Evolutionary conservation across 208 protist genomes (phyloP), one percentile per base, ranked within the genome.

Genomic region (Acanthamoeba culbertsoni): DNA sequence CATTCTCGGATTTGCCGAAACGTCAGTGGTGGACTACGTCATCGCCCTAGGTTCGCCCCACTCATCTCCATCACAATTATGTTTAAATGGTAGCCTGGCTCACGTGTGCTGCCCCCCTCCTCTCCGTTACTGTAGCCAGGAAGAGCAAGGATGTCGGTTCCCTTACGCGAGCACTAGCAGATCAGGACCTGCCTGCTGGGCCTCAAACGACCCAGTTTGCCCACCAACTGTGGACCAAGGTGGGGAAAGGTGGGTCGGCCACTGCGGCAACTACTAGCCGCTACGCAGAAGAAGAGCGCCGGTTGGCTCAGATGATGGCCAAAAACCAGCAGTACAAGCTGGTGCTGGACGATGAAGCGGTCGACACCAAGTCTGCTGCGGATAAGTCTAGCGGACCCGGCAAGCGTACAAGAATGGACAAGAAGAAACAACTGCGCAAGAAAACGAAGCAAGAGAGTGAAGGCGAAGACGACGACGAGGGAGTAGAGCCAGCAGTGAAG

Each of bases 1-100:
- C 84, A 93, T 95, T 31, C 75, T 94, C 1, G 94, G 93, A 65
- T 94, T 62, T 91, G 68, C 88, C 65, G 94, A 95, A 28, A n/a
- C 48, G 8, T 94, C 43, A 18, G 57, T 94, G 2, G 93, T 93
- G 0, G 94, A 94, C 40, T 95, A 93, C 55, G 46, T 95, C 18
- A 89, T 94, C 16, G 75, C 88, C 26, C 33, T 95, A 28, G 86
- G 86, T 92, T 48, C 26, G 55, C 43, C 33, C 40, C 28, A 14
- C 55, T 63, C 84, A 14, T 37, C 12, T 91, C 26, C 59, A 6
- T 68, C 12, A 26, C 59, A 10, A 42, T 82, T 51, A 55, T 18
- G 18, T 26, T 28, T 33, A 37, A 10, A 40, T 26, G 26, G 28
- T n/a, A 73, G 43, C 18, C 65, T 7, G 18, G 10, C 65, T 7